Percentiles rank a stretch among this genome's conserved stretches.
These are phyloP conservation scores for Metschnikowia amazonensis DNA, from an alignment of 805 yeast genomes.

Conservation along the genomic window DNA sequence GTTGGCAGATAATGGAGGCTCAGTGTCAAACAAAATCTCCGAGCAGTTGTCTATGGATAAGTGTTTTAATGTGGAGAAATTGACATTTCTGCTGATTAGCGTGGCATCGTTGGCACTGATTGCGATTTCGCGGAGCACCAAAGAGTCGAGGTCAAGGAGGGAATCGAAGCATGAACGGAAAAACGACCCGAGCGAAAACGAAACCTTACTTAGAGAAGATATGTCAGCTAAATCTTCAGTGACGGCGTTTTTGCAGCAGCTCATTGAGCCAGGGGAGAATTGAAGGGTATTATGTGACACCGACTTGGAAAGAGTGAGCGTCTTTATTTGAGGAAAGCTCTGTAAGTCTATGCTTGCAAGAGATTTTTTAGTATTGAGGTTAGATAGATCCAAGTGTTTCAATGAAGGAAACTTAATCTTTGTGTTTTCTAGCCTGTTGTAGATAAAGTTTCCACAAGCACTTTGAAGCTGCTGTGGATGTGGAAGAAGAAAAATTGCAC, in stretches of 20 bases:
- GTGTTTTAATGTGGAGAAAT: constrained; percentile 5
- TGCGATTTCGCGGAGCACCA: constrained; percentile 10
- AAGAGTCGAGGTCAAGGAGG: constrained; percentile 7
- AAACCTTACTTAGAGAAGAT: neutral
- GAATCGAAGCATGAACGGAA: neutral
- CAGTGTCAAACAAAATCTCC: constrained; percentile 7
- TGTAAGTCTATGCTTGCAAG: constrained; percentile 4
- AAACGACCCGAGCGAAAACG: constrained; percentile 3
- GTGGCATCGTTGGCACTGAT: constrained; percentile 13
- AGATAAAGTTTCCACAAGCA: constrained; percentile 14
- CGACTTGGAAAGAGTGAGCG: constrained; percentile 8
- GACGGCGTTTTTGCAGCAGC: constrained; percentile 11
- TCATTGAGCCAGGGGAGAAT: constrained; percentile 7
- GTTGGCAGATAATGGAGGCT: neutral
- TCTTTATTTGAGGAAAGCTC: constrained; percentile 6
- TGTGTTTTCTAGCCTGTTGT: neutral
- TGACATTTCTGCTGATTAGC: constrained; percentile 5
- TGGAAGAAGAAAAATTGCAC: constrained; percentile 10
- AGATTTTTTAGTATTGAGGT: constrained; percentile 4
- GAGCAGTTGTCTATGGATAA: constrained; percentile 15
- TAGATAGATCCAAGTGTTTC: constrained; percentile 13
- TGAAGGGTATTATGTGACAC: neutral
- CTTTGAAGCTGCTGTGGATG: constrained; percentile 4
- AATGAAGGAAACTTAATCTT: neutral
- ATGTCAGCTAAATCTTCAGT: constrained; percentile 4